Evolutionary conservation across 495 filamentous ascomycete genomes (phyloP).

Genomic region (Aspergillus wentii): DNA sequence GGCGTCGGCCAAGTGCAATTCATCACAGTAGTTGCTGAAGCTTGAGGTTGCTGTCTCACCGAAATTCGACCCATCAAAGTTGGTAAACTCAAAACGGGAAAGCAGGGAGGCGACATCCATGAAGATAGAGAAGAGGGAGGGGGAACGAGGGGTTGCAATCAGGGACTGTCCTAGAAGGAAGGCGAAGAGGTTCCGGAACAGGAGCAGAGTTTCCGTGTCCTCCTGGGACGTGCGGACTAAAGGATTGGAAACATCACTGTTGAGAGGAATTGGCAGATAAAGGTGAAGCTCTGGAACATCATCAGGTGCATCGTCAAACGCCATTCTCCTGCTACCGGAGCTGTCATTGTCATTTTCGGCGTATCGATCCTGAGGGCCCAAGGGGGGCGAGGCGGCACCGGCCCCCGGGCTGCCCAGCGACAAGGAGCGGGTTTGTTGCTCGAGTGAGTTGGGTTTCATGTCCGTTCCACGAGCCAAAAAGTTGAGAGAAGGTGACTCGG

Average conservation of each 20-base stretch:
- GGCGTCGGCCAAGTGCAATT: slow-evolving; percentile 74
- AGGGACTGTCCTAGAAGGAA: slow-evolving; percentile 78
- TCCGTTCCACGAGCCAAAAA: slow-evolving; percentile 63
- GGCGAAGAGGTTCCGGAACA: slow-evolving; percentile 86
- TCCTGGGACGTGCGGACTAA: slow-evolving; percentile 36
- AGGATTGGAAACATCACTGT: slow-evolving; percentile 41
- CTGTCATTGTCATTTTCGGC: slow-evolving; percentile 40
- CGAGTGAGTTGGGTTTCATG: slow-evolving; percentile 30
- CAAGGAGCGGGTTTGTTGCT: slow-evolving; percentile 36
- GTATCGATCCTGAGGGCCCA: slow-evolving; percentile 28
- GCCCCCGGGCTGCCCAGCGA: slow-evolving; percentile 33
- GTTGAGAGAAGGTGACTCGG: slow-evolving; percentile 64
- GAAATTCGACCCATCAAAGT: slow-evolving; percentile 73
- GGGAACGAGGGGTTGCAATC: slow-evolving; percentile 64
- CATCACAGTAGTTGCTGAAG: slow-evolving; percentile 72
- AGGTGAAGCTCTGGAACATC: slow-evolving; percentile 59
- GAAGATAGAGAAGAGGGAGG: slow-evolving; percentile 69
- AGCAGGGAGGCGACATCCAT: slow-evolving; percentile 65
- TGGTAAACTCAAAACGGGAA: slow-evolving; percentile 71
- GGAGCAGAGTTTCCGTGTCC: slow-evolving; percentile 66
- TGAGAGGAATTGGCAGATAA: slow-evolving; percentile 59
- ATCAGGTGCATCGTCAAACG: slow-evolving; percentile 33
- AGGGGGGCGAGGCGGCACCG: slow-evolving; percentile 36
- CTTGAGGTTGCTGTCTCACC: slow-evolving; percentile 73
- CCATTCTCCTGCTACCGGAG: slow-evolving; percentile 37